Percentiles rank a stretch among this genome's conserved stretches.
phyloP scores from a whole-genome alignment of 305 asterid species.

The Solanum hybrid region DNA sequence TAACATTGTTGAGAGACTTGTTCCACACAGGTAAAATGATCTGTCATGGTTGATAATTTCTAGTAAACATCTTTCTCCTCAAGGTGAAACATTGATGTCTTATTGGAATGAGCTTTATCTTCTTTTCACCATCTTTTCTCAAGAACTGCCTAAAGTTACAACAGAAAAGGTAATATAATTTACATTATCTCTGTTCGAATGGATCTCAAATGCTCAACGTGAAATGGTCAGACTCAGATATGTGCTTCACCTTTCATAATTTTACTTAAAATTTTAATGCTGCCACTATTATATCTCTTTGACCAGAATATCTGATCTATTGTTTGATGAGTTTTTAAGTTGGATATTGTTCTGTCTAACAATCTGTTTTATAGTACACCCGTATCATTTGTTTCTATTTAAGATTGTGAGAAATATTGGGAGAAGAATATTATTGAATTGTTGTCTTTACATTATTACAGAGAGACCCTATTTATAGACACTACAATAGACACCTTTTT shows the following conservation, averaged over 20 bases:
- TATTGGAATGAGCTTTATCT: background rate
- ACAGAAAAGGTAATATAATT: background rate
- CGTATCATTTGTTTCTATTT: background rate
- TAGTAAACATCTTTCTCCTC: slow-evolving; percentile 3
- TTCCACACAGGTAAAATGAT: slow-evolving; percentile 61
- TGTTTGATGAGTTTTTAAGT: background rate
- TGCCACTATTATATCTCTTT: background rate
- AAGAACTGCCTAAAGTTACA: background rate
- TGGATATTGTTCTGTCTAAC: background rate
- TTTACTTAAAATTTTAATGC: background rate
- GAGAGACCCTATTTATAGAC: background rate
- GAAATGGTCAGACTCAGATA: background rate
- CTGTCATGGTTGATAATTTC: background rate
- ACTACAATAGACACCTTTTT: background rate
- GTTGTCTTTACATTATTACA: background rate
- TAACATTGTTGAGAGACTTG: slow-evolving; percentile 95
- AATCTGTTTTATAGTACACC: background rate
- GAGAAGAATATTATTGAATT: background rate
- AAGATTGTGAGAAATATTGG: background rate
- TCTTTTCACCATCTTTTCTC: background rate
- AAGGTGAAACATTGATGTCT: background rate
- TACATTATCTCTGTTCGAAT: background rate
- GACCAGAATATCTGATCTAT: background rate
- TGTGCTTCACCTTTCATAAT: background rate
- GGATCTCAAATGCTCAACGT: background rate